phyloP scores from a whole-genome alignment of 345 rosid genomes.

The Erysimum cheiranthoides region DNA sequence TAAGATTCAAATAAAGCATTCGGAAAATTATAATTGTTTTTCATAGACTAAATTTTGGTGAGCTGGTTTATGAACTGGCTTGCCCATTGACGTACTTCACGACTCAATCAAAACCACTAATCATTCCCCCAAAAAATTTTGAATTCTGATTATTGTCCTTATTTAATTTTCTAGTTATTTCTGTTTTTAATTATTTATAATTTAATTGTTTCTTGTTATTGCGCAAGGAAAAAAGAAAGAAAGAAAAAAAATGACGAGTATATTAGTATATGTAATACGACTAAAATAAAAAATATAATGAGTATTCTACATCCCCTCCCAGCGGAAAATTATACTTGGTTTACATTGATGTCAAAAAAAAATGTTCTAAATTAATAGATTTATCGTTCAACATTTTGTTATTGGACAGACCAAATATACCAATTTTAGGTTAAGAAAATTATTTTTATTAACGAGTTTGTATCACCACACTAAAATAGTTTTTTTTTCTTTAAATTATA shows the following conservation, averaged over 20 bases:
- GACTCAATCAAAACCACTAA: slow-evolving; percentile 36
- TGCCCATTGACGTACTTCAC: slow-evolving; percentile 35
- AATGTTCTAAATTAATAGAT: no score
- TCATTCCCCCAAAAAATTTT: slow-evolving; percentile 12
- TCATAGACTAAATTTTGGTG: slow-evolving; percentile 28
- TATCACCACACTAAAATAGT: no score
- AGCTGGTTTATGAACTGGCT: slow-evolving; percentile 48
- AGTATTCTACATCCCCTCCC: background rate
- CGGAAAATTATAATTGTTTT: slow-evolving; percentile 13
- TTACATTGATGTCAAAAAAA: no score
- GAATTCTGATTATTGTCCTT: background rate
- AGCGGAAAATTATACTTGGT: no score
- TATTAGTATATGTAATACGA: background rate
- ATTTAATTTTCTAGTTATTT: background rate
- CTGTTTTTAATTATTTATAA: background rate
- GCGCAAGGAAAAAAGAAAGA: background rate
- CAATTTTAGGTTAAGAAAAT: no score
- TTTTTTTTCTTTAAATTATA: background rate
- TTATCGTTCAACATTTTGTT: no score
- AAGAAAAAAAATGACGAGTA: background rate
- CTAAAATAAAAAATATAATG: background rate
- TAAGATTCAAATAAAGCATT: slow-evolving; percentile 1
- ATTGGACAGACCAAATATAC: no score
- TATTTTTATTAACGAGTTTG: background rate
- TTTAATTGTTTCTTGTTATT: background rate